Conservation (phyloP, 345 rosid genomes). For the Erysimum cheiranthoides region DNA sequence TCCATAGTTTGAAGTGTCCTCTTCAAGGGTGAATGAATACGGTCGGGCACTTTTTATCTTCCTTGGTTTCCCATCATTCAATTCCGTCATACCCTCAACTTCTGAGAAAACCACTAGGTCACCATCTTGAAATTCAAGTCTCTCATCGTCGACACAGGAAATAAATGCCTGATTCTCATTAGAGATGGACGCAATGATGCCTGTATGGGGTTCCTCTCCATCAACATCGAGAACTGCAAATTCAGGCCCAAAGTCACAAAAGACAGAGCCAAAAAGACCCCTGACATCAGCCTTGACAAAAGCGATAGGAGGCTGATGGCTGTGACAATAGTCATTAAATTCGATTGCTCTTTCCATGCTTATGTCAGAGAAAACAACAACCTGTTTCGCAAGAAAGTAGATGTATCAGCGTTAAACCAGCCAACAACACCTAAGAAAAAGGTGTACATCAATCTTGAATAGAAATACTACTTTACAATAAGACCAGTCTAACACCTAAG, state of each 20-base stretch:
- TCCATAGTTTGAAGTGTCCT: conserved; percentile 74
- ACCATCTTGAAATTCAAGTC: conserved; percentile 96
- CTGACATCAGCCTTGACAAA: conserved; percentile 93
- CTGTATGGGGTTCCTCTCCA: conserved; percentile 95
- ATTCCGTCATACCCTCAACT: conserved; percentile 90
- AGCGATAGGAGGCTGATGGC: conserved; percentile 85
- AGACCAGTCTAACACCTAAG: conserved; percentile 13
- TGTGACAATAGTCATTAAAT: conserved; percentile 83
- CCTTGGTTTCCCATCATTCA: conserved; percentile 97
- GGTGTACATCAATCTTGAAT: conserved; percentile 5
- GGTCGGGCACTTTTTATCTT: conserved; percentile 85
- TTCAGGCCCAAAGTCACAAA: conserved; percentile 96
- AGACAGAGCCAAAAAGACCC: conserved; percentile 94
- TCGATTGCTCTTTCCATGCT: conserved; percentile 78
- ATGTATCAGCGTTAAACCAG: conserved; percentile 23
- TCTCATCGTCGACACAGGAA: conserved; percentile 96
- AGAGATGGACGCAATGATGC: conserved; percentile 92
- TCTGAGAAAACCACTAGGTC: conserved; percentile 96
- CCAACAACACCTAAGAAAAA: conserved; percentile 18
- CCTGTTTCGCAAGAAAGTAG: conserved; percentile 57
- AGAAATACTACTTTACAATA: not conserved
- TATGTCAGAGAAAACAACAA: conserved; percentile 86
- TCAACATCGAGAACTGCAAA: conserved; percentile 92
- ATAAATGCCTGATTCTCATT: conserved; percentile 87
- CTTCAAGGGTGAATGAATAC: conserved; percentile 86